Evolutionary conservation across 179 eudicot species (phyloP).

Genomic region (Beta corolliflora): DNA sequence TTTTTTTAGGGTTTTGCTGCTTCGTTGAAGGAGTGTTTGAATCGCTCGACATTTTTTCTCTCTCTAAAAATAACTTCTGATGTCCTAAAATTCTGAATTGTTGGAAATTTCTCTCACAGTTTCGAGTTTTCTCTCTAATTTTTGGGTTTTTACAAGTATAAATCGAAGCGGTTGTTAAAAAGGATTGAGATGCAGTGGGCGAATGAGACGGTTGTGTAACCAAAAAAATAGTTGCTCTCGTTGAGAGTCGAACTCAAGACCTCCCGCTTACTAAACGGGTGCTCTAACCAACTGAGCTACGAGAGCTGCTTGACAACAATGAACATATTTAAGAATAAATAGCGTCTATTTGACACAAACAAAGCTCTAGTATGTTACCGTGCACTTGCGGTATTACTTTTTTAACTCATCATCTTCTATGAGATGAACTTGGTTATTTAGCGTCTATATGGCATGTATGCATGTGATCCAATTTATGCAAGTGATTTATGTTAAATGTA

Average conservation of each 20-base stretch:
- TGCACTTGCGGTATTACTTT: too few species aligned
- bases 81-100: too few species aligned
- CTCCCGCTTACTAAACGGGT: conserved; percentile 24
- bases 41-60: conserved; percentile 33
- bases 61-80: background rate
- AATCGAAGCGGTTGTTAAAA: background rate
- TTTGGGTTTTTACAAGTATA: background rate
- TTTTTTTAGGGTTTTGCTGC: conserved; percentile 61
- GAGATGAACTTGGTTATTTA: too few species aligned
- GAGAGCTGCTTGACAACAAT: background rate
- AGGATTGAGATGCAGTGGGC: too few species aligned
- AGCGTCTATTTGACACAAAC: too few species aligned
- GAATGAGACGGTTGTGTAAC: too few species aligned
- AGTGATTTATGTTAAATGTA: too few species aligned
- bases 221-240: background rate
- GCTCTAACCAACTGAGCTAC: conserved; percentile 22
- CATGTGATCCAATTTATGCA: too few species aligned
- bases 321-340: too few species aligned
- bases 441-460: too few species aligned
- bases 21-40: conserved; percentile 14
- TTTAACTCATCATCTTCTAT: too few species aligned
- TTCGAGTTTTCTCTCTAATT: background rate
- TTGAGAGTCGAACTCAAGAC: conserved; percentile 23
- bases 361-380: too few species aligned
- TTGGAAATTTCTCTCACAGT: background rate